Percentiles rank a stretch among this genome's conserved stretches.
Evolutionary conservation across 1,284 basidiomycete species (phyloP).

Genomic region (Chiua sp.): DNA sequence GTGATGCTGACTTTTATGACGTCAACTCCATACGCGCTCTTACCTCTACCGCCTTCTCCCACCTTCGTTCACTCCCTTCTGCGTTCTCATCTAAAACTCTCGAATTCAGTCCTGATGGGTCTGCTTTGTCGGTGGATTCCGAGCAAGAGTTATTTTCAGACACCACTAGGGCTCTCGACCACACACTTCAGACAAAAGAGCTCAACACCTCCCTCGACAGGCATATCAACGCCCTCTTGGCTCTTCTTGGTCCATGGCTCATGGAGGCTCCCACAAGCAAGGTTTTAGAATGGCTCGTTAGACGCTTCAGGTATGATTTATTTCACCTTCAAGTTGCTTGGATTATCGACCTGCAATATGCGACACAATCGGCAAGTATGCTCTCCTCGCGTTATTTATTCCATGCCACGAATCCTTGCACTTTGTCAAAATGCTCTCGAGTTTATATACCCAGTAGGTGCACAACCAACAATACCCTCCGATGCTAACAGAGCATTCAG

Average conservation of each 20-base stretch:
- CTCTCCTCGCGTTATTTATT: constrained; percentile 84
- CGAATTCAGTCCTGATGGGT: constrained; percentile 16
- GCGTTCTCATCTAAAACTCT: constrained; percentile 42
- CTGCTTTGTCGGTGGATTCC: constrained; percentile 51
- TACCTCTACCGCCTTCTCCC: constrained; percentile 81
- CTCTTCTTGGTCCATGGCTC: constrained; percentile 80
- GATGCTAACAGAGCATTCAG: constrained; percentile 34
- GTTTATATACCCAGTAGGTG: constrained; percentile 77
- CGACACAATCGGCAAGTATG: constrained; percentile 86
- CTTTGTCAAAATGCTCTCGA: constrained; percentile 92
- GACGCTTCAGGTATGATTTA: constrained; percentile 80
- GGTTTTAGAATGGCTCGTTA: constrained; percentile 96
- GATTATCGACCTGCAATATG: not conserved
- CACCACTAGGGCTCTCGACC: constrained; percentile 75
- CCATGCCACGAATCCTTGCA: constrained; percentile 97
- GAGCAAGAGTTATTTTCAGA: constrained; percentile 88
- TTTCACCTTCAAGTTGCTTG: not conserved
- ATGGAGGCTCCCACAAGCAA: constrained; percentile 85
- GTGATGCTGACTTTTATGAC: constrained; percentile 84
- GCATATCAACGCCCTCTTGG: constrained; percentile 69
- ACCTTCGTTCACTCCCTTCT: constrained; percentile 73
- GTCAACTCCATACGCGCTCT: constrained; percentile 88
- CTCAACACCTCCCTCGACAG: constrained; percentile 67
- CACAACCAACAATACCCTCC: not conserved
- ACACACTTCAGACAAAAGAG: constrained; percentile 78